Evolutionary conservation across 2,329 filamentous ascomycete species (phyloP), one percentile per base, ranked within the genome.

Genomic region (Fusarium aywerte): DNA sequence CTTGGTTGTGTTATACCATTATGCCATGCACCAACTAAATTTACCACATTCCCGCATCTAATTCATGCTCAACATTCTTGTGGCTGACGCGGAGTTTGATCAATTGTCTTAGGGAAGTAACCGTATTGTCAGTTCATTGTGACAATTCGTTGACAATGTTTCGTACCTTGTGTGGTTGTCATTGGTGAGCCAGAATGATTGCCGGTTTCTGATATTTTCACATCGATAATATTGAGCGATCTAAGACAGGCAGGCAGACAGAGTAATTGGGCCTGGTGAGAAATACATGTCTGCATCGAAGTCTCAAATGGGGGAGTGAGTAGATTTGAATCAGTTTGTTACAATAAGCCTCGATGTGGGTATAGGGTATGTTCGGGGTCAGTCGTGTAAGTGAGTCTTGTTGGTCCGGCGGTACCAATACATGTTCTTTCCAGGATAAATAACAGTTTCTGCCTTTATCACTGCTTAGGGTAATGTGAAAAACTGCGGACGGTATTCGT

Each of bases 361-460:
- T 56, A 33, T 51, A 56, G 53, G 44, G 53, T 56, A 56, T 6
- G 21, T 21, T 13, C 4, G 8, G 11, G 27, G 4, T 25, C 11
- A 18, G 23, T 15, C n/a, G 3, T 15, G 21, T 18, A 25, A 48
- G 45, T 7, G 9, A 25, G 25, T 13, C 7, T 11, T 5, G 12
- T 16, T 9, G 13, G 13, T 15, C 16, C 8, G 18, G 32, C n/a
- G 27, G 3, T 15, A 8, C 7, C 7, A 15, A 15, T 33, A 2
- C 7, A 33, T 16, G 15, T 9, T n/a, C 25, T 27, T 27, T 27
- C 25, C 7, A 27, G 10, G 25, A 27, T 27, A 9, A 9, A 27
- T 9, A 27, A 27, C 25, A 9, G 25, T 9, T 27, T 7, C 25
- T 27, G 7, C 7, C 25, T 27, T 27, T 9, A 27, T 7, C 7